These are phyloP conservation scores for Cercis canadensis DNA, from an alignment of 306 rosid genomes.

Conservation along the genomic window DNA sequence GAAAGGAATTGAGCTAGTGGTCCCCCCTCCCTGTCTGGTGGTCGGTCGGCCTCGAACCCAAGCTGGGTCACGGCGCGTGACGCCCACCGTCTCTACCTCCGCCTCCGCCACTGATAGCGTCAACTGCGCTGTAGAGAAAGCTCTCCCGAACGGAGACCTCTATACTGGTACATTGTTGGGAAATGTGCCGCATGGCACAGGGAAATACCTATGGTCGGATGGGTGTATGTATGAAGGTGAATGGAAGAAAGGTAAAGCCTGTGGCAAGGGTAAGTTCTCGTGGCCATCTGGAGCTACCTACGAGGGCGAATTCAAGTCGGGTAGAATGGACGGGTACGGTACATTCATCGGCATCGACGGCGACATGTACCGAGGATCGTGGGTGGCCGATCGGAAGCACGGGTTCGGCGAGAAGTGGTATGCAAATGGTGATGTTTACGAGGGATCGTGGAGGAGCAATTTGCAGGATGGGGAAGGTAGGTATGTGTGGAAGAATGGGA, in stretches of 20 bases:
- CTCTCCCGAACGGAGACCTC: constrained; percentile 48
- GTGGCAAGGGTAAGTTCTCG: constrained; percentile 49
- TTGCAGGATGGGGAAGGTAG: constrained; percentile 57
- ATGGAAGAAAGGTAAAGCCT: constrained; percentile 51
- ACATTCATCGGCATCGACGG: constrained; percentile 50
- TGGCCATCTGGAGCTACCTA: constrained; percentile 63
- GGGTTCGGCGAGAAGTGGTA: constrained; percentile 51
- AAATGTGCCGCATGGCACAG: constrained; percentile 48
- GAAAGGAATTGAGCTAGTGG: constrained; percentile 35
- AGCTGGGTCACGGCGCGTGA: constrained; percentile 46
- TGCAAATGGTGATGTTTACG: constrained; percentile 55
- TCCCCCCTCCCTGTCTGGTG: constrained; percentile 33
- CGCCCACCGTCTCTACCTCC: constrained; percentile 32
- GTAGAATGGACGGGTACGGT: constrained; percentile 48
- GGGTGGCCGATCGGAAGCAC: constrained; percentile 50
- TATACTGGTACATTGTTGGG: constrained; percentile 46
- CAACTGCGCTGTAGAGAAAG: constrained; percentile 37
- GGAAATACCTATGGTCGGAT: constrained; percentile 57
- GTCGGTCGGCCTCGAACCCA: constrained; percentile 37
- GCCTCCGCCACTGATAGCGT: constrained; percentile 4
- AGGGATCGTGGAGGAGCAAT: constrained; percentile 55
- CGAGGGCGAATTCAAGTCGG: constrained; percentile 51
- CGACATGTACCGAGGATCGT: constrained; percentile 42
- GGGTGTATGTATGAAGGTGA: constrained; percentile 63
- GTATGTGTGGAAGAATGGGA: constrained; percentile 59